Evolutionary conservation across 768 basidiomycete genomes (phyloP).

Genomic region (Favolaschia claudopus): DNA sequence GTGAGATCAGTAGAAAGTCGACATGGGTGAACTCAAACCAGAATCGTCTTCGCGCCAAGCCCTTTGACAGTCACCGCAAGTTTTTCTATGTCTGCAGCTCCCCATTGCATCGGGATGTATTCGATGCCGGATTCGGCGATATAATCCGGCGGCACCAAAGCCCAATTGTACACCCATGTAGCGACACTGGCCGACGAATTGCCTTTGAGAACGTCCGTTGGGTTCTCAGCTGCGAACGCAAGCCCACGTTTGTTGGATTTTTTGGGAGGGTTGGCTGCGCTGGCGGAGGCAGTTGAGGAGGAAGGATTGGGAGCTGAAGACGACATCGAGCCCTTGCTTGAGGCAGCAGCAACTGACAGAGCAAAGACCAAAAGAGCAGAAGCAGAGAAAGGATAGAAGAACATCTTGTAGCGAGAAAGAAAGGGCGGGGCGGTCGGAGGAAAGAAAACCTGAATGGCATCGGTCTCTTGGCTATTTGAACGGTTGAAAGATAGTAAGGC

Average conservation of each 20-base stretch:
- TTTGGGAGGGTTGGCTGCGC: constrained; percentile 1
- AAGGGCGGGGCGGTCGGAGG: not conserved
- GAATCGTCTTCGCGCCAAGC: constrained; percentile 56
- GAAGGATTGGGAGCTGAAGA: constrained; percentile 54
- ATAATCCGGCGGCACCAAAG: constrained; percentile 49
- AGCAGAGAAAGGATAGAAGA: constrained; percentile 21
- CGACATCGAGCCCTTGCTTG: constrained; percentile 20
- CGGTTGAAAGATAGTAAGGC: constrained; percentile 4
- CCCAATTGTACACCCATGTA: constrained; percentile 66
- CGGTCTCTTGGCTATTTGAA: constrained; percentile 14
- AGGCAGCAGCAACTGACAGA: constrained; percentile 17
- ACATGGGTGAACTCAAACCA: constrained; percentile 42
- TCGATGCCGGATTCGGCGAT: constrained; percentile 51
- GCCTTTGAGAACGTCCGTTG: constrained; percentile 48
- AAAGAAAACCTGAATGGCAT: not conserved
- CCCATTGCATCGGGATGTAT: constrained; percentile 65
- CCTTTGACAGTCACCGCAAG: constrained; percentile 47
- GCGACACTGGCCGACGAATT: constrained; percentile 53
- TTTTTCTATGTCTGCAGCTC: constrained; percentile 46
- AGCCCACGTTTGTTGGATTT: constrained; percentile 53
- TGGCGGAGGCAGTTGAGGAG: constrained; percentile 26
- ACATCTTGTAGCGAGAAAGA: constrained; percentile 40
- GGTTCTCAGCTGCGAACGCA: constrained; percentile 48
- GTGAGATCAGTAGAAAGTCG: constrained; percentile 18
- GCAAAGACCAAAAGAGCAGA: constrained; percentile 25